Evolutionary conservation across 2,329 filamentous ascomycete species (phyloP).

Genomic region (Cercospora beticola): DNA sequence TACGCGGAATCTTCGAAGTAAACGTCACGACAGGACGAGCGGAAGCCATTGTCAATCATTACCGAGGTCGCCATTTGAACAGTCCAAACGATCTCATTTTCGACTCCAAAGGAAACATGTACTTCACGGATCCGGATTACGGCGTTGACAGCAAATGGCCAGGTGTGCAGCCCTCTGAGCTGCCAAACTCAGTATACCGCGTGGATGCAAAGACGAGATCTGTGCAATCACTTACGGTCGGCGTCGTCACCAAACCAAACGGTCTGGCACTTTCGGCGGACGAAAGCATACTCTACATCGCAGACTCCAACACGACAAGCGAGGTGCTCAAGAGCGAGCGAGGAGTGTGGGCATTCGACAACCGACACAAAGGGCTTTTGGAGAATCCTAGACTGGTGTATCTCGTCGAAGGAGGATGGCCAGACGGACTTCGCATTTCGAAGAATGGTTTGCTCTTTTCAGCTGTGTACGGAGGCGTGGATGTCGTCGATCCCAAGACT

Average conservation of each 20-base stretch:
- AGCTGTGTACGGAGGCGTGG: slow-evolving; percentile 24
- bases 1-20: slow-evolving; percentile 25
- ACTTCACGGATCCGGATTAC: slow-evolving; percentile 35
- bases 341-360: slow-evolving; percentile 38
- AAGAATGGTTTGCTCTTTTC: slow-evolving; percentile 22
- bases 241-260: slow-evolving; percentile 39
- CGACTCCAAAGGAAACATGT: slow-evolving; percentile 44
- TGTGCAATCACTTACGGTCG: slow-evolving; percentile 54
- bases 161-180: slow-evolving; percentile 54
- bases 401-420: slow-evolving; percentile 41
- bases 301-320: slow-evolving; percentile 27
- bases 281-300: slow-evolving; percentile 30
- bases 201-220: slow-evolving; percentile 52
- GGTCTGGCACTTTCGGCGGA: slow-evolving; percentile 30
- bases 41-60: slow-evolving; percentile 56
- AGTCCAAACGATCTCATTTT: slow-evolving; percentile 59
- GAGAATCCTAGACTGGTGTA: slow-evolving; percentile 38
- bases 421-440: slow-evolving; percentile 25
- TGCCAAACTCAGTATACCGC: slow-evolving; percentile 60
- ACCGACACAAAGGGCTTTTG: slow-evolving; percentile 18
- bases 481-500: slow-evolving; percentile 28
- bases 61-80: slow-evolving; percentile 60
- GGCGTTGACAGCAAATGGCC: slow-evolving; percentile 46
- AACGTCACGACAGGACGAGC: slow-evolving; percentile 22
- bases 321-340: slow-evolving; percentile 38